Conservation (phyloP, 768 basidiomycete species). For the Boletellus ananiceps region DNA sequence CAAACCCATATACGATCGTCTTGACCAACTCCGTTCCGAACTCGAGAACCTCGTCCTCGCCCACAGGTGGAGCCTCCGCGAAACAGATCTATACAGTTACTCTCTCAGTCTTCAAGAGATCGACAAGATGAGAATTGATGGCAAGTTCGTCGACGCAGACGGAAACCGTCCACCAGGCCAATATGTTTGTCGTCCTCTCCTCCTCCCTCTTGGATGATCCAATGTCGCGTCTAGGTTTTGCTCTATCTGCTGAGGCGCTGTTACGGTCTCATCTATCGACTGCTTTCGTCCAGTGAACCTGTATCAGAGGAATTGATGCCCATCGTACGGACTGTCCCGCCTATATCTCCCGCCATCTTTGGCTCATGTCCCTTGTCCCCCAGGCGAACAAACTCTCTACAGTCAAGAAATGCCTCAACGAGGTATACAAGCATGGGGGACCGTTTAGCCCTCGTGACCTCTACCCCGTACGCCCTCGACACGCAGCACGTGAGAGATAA, state of each 20-base stretch:
- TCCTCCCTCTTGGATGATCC: neutral
- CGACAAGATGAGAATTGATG: slow-evolving; percentile 94
- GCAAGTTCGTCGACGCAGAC: slow-evolving; percentile 93
- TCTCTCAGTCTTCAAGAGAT: slow-evolving; percentile 91
- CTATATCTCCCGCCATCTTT: neutral
- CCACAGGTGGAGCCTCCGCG: slow-evolving; percentile 94
- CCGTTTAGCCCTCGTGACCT: slow-evolving; percentile 89
- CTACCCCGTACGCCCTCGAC: slow-evolving; percentile 65
- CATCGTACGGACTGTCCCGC: slow-evolving; percentile 49
- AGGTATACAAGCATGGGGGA: slow-evolving; percentile 92
- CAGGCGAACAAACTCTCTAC: slow-evolving; percentile 96
- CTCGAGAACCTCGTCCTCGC: slow-evolving; percentile 90
- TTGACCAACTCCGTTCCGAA: slow-evolving; percentile 79
- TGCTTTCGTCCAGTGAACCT: slow-evolving; percentile 93
- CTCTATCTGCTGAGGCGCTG: slow-evolving; percentile 91
- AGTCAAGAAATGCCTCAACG: slow-evolving; percentile 94
- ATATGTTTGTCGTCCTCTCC: slow-evolving; percentile 58
- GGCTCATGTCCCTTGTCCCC: neutral
- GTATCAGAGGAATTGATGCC: slow-evolving; percentile 99
- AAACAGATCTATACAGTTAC: slow-evolving; percentile 93
- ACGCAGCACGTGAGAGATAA: neutral
- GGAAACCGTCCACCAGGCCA: slow-evolving; percentile 91
- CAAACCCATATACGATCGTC: slow-evolving; percentile 90
- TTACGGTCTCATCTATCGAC: slow-evolving; percentile 90
- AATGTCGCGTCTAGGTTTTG: slow-evolving; percentile 55